phyloP scores from a whole-genome alignment of 805 yeast species.

The Starmerella bombi region DNA sequence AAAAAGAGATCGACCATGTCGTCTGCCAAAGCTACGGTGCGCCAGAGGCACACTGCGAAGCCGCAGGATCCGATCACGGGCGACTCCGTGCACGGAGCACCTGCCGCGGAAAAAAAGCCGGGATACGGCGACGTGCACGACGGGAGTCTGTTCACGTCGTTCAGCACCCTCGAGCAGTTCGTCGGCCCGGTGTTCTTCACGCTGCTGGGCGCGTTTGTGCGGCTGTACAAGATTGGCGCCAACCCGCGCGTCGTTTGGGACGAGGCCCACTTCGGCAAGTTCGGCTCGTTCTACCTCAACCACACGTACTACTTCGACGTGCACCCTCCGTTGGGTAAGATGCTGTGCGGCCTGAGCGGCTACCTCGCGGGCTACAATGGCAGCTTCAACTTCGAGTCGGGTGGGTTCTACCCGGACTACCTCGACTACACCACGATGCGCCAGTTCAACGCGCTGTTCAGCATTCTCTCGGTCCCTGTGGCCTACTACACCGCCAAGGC shows the following conservation, averaged over 20 bases:
- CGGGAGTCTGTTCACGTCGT: constrained; percentile 22
- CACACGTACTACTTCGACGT: constrained; percentile 89
- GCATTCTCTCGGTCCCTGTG: constrained; percentile 69
- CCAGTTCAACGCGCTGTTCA: constrained; percentile 65
- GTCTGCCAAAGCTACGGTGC: background rate
- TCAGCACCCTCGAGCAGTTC: constrained; percentile 25
- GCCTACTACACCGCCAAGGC: constrained; percentile 79
- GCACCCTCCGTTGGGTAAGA: constrained; percentile 96
- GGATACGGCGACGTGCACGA: constrained; percentile 6
- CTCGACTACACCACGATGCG: constrained; percentile 76
- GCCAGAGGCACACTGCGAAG: constrained; percentile 1
- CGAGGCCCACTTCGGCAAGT: constrained; percentile 39
- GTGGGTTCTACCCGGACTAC: constrained; percentile 63
- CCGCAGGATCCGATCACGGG: background rate
- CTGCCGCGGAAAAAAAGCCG: background rate
- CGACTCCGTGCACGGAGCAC: background rate
- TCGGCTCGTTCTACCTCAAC: constrained; percentile 50
- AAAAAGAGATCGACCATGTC: background rate
- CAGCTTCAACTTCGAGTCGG: constrained; percentile 78
- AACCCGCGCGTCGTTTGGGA: constrained; percentile 58
- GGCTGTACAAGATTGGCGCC: constrained; percentile 62
- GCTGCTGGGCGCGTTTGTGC: constrained; percentile 49
- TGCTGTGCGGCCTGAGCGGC: constrained; percentile 82
- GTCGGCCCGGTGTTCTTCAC: constrained; percentile 48
- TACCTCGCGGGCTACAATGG: constrained; percentile 85